A percentile compares a stretch with the other conserved stretches of the same genome.
phyloP scores from a whole-genome alignment of 2,329 filamentous ascomycete species.

The Gaeumannomyces sp. region DNA sequence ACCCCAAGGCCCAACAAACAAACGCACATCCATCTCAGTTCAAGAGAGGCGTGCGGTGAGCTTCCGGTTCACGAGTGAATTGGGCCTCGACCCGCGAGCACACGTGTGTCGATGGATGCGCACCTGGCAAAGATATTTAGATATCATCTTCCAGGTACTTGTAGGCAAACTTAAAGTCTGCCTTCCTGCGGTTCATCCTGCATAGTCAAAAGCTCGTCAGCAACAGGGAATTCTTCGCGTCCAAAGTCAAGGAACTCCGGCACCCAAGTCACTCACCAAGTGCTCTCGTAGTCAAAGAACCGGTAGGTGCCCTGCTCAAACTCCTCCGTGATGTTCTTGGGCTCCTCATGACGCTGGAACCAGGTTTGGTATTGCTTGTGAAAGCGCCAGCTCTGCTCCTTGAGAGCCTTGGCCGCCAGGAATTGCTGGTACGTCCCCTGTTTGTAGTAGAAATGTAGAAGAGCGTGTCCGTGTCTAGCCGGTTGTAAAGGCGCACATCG shows the following conservation, averaged over 20 bases:
- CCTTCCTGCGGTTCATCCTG: conserved; percentile 98
- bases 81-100: not conserved
- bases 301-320: conserved; percentile 98
- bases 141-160: conserved; percentile 96
- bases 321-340: conserved; percentile 97
- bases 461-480: conserved; percentile 90
- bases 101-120: not conserved
- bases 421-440: conserved; percentile 96
- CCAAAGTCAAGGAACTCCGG: not conserved
- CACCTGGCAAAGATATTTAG: not conserved
- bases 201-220: conserved; percentile 5
- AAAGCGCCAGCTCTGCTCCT: conserved; percentile 97
- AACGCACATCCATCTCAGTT: not conserved
- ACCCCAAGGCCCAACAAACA: not conserved
- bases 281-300: conserved; percentile 99
- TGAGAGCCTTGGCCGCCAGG: conserved; percentile 90
- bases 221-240: not conserved
- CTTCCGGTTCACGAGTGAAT: too few relatives aligned
- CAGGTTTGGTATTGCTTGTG: conserved; percentile 99
- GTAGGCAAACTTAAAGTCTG: conserved; percentile 97
- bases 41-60: not conserved
- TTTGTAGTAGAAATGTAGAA: conserved; percentile 99
- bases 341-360: conserved; percentile 98
- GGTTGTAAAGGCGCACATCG: conserved; percentile 77
- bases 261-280: conserved; percentile 62